Percentiles rank a stretch among this genome's conserved stretches.
Conservation (phyloP, 768 basidiomycete species). For the Phaeolepiota aurea region DNA sequence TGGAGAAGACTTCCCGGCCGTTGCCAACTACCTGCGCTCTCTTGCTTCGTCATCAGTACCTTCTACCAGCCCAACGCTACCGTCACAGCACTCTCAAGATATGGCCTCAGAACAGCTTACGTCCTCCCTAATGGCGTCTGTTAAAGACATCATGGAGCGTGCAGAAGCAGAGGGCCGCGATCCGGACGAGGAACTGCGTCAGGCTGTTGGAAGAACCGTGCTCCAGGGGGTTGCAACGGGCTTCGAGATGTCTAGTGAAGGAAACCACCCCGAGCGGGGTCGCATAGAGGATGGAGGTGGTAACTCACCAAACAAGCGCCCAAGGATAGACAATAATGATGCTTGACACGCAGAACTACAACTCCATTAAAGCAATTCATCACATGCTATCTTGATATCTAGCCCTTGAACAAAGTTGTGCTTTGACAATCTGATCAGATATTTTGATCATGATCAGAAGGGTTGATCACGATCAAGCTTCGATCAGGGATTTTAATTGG, state of each 20-base stretch:
- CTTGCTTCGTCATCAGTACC: conserved; percentile 10
- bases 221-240: conserved; percentile 59
- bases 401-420: conserved; percentile 1
- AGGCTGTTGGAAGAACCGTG: conserved; percentile 57
- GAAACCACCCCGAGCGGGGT: conserved; percentile 8
- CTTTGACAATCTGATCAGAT: conserved; percentile 15
- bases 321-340: conserved; percentile 18
- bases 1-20: conserved; percentile 6
- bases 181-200: conserved; percentile 59
- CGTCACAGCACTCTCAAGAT: conserved; percentile 65
- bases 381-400: neutral
- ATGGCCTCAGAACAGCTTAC: conserved; percentile 64
- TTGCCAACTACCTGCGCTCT: conserved; percentile 5
- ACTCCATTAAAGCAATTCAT: too few species aligned
- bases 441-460: conserved; percentile 25
- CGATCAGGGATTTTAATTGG: conserved; percentile 6
- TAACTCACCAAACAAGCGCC: conserved; percentile 26
- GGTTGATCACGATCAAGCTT: conserved; percentile 15
- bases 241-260: conserved; percentile 32
- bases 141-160: conserved; percentile 55
- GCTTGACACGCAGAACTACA: neutral
- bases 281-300: conserved; percentile 16
- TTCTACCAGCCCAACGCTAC: conserved; percentile 14
- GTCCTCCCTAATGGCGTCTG: conserved; percentile 52
- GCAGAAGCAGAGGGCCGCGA: conserved; percentile 51